Conservation (phyloP, 352 stramenopile species). For the Elongisporangium prolatum region DNA sequence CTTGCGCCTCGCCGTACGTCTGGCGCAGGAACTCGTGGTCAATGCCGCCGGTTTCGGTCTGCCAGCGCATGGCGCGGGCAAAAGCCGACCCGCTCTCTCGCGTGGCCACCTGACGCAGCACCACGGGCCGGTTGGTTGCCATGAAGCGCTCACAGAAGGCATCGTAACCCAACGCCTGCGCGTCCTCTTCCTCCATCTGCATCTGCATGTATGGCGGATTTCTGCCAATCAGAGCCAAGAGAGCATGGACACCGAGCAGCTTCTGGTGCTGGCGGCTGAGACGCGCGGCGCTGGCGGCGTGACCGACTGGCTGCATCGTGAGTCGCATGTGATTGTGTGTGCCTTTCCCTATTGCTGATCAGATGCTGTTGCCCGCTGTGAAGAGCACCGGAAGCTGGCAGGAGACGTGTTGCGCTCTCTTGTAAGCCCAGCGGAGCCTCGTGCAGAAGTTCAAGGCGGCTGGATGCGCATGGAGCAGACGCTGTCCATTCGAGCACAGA, state of each 20-base stretch:
- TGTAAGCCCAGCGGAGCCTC: neutral
- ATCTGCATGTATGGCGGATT: neutral
- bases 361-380: neutral
- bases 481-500: conserved; percentile 32
- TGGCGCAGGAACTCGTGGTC: conserved; percentile 34
- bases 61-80: conserved; percentile 8
- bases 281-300: neutral
- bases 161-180: conserved; percentile 47
- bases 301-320: neutral
- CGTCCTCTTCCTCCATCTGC: conserved; percentile 56
- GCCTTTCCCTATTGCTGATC: neutral
- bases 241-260: neutral
- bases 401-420: conserved; percentile 16
- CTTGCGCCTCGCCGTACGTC: conserved; percentile 40
- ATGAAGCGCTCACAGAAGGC: conserved; percentile 76
- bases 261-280: neutral
- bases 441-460: conserved; percentile 5
- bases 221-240: neutral
- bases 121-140: conserved; percentile 56
- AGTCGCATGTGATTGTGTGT: neutral
- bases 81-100: conserved; percentile 18
- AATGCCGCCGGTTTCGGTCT: conserved; percentile 17
- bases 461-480: conserved; percentile 37
- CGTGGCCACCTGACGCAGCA: conserved; percentile 52
- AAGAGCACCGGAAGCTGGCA: conserved; percentile 35